These are phyloP conservation scores for Nannochloris sp. DNA, from an alignment of 139 green algal genomes.

Conservation along the genomic window DNA sequence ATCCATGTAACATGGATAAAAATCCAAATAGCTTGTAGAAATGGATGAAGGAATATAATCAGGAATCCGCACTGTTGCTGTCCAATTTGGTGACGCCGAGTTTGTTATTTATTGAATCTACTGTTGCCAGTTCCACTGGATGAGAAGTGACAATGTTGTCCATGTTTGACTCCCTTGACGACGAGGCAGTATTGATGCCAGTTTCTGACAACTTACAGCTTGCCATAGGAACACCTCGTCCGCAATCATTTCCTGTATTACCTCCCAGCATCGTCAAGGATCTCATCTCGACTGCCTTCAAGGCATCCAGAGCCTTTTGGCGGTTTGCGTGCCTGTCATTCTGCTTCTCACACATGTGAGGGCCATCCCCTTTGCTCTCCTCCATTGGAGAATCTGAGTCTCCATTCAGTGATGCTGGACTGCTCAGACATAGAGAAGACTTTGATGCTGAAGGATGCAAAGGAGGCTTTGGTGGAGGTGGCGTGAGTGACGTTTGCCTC, in stretches of 20 bases:
- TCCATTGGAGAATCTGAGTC: neutral
- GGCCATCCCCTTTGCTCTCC: neutral
- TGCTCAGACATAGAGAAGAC: neutral
- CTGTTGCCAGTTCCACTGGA: no score
- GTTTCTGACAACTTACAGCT: neutral
- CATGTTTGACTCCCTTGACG: neutral
- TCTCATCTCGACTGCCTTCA: conserved; percentile 40
- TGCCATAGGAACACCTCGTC: conserved; percentile 2
- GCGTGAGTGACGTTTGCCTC: neutral
- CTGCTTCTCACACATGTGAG: neutral
- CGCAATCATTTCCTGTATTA: neutral
- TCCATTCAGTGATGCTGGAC: neutral
- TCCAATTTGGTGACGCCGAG: no score
- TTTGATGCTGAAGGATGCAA: conserved; percentile 1
- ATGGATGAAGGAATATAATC: no score
- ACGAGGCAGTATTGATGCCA: neutral
- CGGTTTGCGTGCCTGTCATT: conserved; percentile 22
- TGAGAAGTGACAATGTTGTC: no score
- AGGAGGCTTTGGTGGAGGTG: conserved; percentile 3
- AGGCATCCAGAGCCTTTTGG: conserved; percentile 28
- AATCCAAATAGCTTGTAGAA: no score
- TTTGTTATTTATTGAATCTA: no score
- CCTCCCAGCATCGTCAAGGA: conserved; percentile 29
- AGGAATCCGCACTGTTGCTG: no score
- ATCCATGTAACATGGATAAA: no score